These are phyloP conservation scores for Pseudocercospora fijiensis DNA, from an alignment of 2,329 filamentous ascomycete genomes.

Conservation along the genomic window DNA sequence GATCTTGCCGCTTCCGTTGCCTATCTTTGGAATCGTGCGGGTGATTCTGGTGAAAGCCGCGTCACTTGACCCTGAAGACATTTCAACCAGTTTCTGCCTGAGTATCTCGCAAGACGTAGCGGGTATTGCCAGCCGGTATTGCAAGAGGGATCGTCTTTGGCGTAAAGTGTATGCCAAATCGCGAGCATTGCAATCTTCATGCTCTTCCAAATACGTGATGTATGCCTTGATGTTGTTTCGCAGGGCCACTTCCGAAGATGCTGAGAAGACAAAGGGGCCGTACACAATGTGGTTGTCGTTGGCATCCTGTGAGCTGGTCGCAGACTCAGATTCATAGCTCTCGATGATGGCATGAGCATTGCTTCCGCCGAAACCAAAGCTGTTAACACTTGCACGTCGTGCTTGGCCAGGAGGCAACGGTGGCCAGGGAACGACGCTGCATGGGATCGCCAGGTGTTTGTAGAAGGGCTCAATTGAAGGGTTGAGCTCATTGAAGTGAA, in stretches of 20 bases:
- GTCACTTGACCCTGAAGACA: conserved; percentile 9
- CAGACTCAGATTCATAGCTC: conserved; percentile 9
- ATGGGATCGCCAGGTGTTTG: conserved; percentile 21
- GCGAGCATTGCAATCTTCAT: no score
- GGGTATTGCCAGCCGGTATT: no score
- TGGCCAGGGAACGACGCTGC: conserved; percentile 32
- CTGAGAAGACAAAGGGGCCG: conserved; percentile 22
- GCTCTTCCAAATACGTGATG: no score
- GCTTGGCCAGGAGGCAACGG: conserved; percentile 8
- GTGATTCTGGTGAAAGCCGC: no score
- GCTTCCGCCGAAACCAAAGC: conserved; percentile 29
- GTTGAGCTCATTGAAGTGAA: conserved; percentile 29
- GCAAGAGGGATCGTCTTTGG: no score
- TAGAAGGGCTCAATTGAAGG: conserved; percentile 33
- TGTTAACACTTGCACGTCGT: conserved; percentile 26
- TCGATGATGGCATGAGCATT: conserved; percentile 31
- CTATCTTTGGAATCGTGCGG: conserved; percentile 16
- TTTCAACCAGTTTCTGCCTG: not conserved
- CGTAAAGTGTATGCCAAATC: no score
- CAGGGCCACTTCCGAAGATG: conserved; percentile 14
- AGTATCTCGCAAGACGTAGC: no score
- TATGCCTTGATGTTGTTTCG: conserved; percentile 9
- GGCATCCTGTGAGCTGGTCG: not conserved
- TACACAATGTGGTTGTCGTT: not conserved
- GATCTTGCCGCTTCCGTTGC: conserved; percentile 18